Conservation (phyloP, 768 basidiomycete species). For the Megacollybia marginata region DNA sequence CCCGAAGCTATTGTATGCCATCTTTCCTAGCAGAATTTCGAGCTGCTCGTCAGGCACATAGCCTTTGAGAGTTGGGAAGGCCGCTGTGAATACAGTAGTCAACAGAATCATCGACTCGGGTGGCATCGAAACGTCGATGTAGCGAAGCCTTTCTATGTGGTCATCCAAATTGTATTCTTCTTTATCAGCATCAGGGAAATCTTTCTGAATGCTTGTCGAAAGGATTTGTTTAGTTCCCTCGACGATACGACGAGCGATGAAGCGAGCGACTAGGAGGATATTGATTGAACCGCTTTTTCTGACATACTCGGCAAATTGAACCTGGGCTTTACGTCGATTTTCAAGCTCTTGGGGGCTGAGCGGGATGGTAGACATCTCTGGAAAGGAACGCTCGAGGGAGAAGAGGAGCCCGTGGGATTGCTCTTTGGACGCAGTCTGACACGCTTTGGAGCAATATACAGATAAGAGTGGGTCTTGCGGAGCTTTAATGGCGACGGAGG, state of each 20-base stretch:
- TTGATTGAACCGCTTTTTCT: slow-evolving; percentile 35
- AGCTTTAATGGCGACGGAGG: slow-evolving; percentile 34
- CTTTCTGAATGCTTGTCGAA: slow-evolving; percentile 19
- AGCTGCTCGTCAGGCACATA: slow-evolving; percentile 62
- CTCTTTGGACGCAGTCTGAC: slow-evolving; percentile 44
- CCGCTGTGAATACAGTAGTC: slow-evolving; percentile 45
- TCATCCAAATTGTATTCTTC: slow-evolving; percentile 62
- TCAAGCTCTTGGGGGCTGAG: slow-evolving; percentile 26
- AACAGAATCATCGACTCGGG: slow-evolving; percentile 45
- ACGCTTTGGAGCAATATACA: slow-evolving; percentile 69
- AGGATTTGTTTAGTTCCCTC: slow-evolving; percentile 43
- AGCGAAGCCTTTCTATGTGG: slow-evolving; percentile 71
- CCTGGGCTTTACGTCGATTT: slow-evolving; percentile 52
- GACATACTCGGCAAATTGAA: slow-evolving; percentile 47
- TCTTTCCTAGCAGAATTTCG: slow-evolving; percentile 54
- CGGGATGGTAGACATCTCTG: slow-evolving; percentile 30
- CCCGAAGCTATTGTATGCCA: slow-evolving; percentile 74
- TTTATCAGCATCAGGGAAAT: slow-evolving; percentile 39
- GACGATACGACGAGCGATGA: slow-evolving; percentile 66
- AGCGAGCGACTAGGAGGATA: slow-evolving; percentile 58
- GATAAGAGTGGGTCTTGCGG: slow-evolving; percentile 47
- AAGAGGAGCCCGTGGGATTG: slow-evolving; percentile 70
- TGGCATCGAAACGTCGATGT: slow-evolving; percentile 44
- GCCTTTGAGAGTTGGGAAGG: slow-evolving; percentile 66
- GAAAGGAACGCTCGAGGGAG: slow-evolving; percentile 55